Percentiles rank a stretch among this genome's conserved stretches.
Conservation (phyloP, 495 filamentous ascomycete genomes). For the Aspergillus cavernicola region DNA sequence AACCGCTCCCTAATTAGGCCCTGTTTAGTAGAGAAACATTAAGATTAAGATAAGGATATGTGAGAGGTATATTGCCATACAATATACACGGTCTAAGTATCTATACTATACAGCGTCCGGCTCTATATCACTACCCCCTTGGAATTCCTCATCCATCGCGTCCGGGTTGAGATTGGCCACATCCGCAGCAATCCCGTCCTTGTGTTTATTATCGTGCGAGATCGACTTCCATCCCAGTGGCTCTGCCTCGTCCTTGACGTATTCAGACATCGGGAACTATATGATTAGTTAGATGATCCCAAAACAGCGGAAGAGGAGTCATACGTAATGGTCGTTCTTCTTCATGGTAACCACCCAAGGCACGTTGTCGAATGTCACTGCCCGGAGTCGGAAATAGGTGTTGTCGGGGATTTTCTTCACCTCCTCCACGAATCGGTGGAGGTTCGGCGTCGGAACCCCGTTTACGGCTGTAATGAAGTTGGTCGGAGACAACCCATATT, state of each 20-base stretch:
- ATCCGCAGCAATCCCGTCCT: constrained; percentile 34
- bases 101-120: constrained; percentile 26
- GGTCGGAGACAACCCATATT: constrained; percentile 89
- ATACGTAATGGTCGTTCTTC: constrained; percentile 96
- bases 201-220: constrained; percentile 59
- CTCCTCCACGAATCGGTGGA: constrained; percentile 73
- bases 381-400: constrained; percentile 91
- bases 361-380: constrained; percentile 95
- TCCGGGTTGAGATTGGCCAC: constrained; percentile 43
- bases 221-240: constrained; percentile 66
- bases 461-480: constrained; percentile 98
- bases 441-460: constrained; percentile 72
- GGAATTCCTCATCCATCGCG: constrained; percentile 40
- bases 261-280: constrained; percentile 85
- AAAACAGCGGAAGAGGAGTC: constrained; percentile 10
- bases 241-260: constrained; percentile 64
- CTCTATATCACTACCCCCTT: constrained; percentile 38
- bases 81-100: background rate
- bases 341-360: constrained; percentile 99
- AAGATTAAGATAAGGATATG: too few species aligned
- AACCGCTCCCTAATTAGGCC: too few species aligned
- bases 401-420: constrained; percentile 89
- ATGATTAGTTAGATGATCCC: background rate
- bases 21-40: too few species aligned
- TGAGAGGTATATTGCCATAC: background rate